Base-by-base conservation (phyloP, 2,329 filamentous ascomycete genomes). In the Raffaelea deltoideospora region DNA sequence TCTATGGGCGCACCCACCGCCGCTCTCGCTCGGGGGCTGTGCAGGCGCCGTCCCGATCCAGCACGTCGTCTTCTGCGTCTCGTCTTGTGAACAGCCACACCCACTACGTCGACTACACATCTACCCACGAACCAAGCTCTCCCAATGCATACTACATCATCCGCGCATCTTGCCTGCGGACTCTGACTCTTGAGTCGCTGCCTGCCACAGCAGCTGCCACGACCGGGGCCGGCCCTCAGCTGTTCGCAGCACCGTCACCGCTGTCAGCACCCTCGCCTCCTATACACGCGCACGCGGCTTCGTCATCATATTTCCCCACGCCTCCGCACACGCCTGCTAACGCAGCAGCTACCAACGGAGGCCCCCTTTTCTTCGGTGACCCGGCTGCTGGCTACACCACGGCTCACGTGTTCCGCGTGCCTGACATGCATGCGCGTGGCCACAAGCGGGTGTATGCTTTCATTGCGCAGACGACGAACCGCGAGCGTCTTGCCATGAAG, bases 401-500 rank as follows among this genome's bases (percentile, higher is more conserved):
- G 0, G 76, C 75, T 13, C 79, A 77, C 53, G 76, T 79, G 44
- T 80, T 80, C 49, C 74, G 76, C 20, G 76, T 80, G 30, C 70
- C 75, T 7, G 76, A 80, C 49, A 61, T 77, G 26, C 74, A 77
- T 43, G 76, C 76, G 13, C 70, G 76, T 11, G 76, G 76, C 5
- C 71, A 77, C 45, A 75, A 76, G 53, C 67, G 76, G n/a, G 70
- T 79, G 11, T 80, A 80, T 48, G 76, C 76, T 10, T 72, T 80
- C 41, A 54, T 80, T 40, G 73, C 74, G 2, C 64, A 79, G 33
- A 76, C 67, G 51, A 78, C 73, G 10, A 71, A 79, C 52, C 69
- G 70, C 35, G 74, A 79, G 53, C 65, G 72, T 13, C 56, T 72
- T 13, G 72, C 72, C 31, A 76, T 80, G 68, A 75, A 76, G 52